phyloP scores from a whole-genome alignment of 2,329 filamentous ascomycete species.

The Fusarium sp. region DNA sequence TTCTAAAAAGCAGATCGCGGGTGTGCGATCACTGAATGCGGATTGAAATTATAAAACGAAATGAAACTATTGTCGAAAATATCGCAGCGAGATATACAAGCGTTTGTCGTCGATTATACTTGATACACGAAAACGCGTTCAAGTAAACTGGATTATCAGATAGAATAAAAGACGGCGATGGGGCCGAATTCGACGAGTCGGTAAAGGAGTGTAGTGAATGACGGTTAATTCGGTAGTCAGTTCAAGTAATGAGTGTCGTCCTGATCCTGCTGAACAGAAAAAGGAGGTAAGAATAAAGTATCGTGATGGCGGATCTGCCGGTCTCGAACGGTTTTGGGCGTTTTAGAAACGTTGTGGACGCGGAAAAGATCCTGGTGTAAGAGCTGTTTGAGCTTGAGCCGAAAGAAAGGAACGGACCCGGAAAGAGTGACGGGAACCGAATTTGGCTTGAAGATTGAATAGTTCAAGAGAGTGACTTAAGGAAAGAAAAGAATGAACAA shows the following conservation, averaged over 20 bases:
- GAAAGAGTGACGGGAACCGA: constrained; percentile 66
- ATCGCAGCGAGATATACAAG: constrained; percentile 17
- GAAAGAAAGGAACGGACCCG: constrained; percentile 62
- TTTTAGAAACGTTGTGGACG: constrained; percentile 36
- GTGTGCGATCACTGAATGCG: constrained; percentile 36
- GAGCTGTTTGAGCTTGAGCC: constrained; percentile 50
- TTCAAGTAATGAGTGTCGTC: constrained; percentile 52
- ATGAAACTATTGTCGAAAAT: constrained; percentile 32
- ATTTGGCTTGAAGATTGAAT: constrained; percentile 50
- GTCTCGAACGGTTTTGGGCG: constrained; percentile 43
- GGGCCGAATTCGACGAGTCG: constrained; percentile 31
- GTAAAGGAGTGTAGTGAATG: constrained; percentile 44
- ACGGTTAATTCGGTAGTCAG: constrained; percentile 34
- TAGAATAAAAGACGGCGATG: constrained; percentile 25
- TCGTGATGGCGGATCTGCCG: constrained; percentile 37
- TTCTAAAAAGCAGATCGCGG: constrained; percentile 40
- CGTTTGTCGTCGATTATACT: constrained; percentile 38
- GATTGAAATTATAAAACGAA: constrained; percentile 33
- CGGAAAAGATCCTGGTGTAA: constrained; percentile 42
- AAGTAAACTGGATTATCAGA: constrained; percentile 30
- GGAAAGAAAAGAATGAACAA: constrained; percentile 62
- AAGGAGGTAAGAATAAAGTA: constrained; percentile 36
- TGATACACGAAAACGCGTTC: constrained; percentile 31
- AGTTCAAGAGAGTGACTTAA: constrained; percentile 66
- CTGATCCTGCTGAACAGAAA: constrained; percentile 44